These are phyloP conservation scores for Apiotrichum mycotoxinovorans DNA, from an alignment of 1,284 basidiomycete species.

Conservation along the genomic window DNA sequence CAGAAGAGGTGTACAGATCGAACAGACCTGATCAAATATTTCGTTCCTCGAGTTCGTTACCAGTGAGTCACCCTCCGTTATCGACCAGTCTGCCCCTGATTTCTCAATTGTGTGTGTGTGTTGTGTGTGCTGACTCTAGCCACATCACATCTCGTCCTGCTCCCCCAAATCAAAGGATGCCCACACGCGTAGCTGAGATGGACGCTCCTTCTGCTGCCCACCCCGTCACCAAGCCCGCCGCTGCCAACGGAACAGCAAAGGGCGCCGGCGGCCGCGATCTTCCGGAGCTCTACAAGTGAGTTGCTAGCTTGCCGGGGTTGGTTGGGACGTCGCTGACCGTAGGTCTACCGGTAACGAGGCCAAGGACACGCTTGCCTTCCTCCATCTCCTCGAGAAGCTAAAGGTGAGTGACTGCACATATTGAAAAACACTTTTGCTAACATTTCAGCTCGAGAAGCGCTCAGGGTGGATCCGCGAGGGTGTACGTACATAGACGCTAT, in stretches of 20 bases:
- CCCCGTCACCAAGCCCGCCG: background rate
- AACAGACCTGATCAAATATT: background rate
- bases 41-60: background rate
- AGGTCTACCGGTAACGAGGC: constrained; percentile 58
- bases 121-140: background rate
- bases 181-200: constrained; percentile 5
- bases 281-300: constrained; percentile 22
- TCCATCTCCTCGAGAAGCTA: constrained; percentile 78
- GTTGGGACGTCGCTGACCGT: constrained; percentile 39
- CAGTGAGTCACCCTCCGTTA: background rate
- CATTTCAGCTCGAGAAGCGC: constrained; percentile 75
- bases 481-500: constrained; percentile 48
- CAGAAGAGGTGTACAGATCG: too few relatives aligned
- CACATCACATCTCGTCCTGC: background rate
- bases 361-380: constrained; percentile 74
- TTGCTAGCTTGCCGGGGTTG: background rate
- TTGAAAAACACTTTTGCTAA: background rate
- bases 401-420: constrained; percentile 58
- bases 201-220: background rate
- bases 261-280: constrained; percentile 21
- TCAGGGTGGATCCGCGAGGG: constrained; percentile 87
- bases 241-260: background rate
- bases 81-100: background rate
- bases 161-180: background rate
- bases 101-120: background rate